Base-by-base conservation (phyloP, 2,329 filamentous ascomycete species). In the Microsporum ferrugineum region DNA sequence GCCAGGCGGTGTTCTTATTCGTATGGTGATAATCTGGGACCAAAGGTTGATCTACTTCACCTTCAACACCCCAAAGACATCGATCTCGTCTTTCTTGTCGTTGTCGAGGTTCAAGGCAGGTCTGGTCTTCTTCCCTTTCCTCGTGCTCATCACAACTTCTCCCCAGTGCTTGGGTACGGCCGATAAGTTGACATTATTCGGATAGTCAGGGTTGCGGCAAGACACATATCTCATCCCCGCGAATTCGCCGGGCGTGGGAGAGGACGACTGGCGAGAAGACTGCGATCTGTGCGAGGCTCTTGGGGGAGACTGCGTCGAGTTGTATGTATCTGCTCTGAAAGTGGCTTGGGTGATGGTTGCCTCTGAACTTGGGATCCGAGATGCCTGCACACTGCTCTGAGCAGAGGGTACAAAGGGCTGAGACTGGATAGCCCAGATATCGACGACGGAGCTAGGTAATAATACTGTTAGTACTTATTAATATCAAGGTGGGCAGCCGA, bases 361-460 rank as follows among this genome's bases (percentile, higher is more conserved):
- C 36, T 62, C 60, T 31, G 59, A 60, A 47, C 57, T 63, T n/a
- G 62, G 62, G 31, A 63, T 62, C 59, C 67, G 68, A 10, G 69
- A 71, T 8, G 70, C 65, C 1, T 68, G 66, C 27, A 68, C 64
- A 29, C 57, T 61, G 39, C 66, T 66, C 47, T 69, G 71, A 29
- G 75, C 67, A 17, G 73, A 71, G 34, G 58, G 36, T n/a, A 75
- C 69, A 60, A 74, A 72, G 27, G 71, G 70, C 69, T 76, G 75
- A 6, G 75, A 72, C 67, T 76, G 75, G 39, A 75, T 65, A 34
- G 75, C 73, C 75, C 75, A 77, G 63, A 77, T 76, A 65, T 77
- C 75, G 62, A 77, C 73, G 60, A 77, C 75, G 29, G 73, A 75
- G 60, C 75, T 77, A 56, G n/a, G 7, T 36, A 3, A 17, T 14